Evolutionary conservation across 768 basidiomycete species (phyloP), one percentile per base, ranked within the genome.

Genomic region (Mycena epipterygia): DNA sequence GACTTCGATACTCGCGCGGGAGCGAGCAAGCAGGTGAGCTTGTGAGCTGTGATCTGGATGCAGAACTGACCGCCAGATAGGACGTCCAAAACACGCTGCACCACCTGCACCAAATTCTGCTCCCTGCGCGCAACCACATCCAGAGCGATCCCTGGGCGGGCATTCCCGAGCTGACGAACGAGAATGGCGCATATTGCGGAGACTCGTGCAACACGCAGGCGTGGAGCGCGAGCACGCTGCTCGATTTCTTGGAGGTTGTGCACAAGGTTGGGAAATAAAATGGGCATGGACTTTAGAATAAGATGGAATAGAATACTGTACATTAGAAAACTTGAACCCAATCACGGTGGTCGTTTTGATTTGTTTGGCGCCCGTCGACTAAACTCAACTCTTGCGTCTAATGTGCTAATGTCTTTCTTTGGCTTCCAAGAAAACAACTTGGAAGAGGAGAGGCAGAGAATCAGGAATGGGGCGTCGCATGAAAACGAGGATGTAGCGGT

Each of bases 171-270:
- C 82, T 96, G 72, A 97, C 95, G 67, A 96, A 97, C 80, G 89
- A 89, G 78, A 88, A 96, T 71, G 97, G 97, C 14, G 82, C 84
- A 42, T 90, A 89, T 81, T 99, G 97, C 78, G 80, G 80, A 59
- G 97, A 99, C 80, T 96, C 95, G 52, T 99, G 97, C 78, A 85
- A 88, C 52, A 96, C 98, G 30, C 98, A 99, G 78, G 98, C 97
- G 5, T 99, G 97, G 98, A 96, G 95, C 76, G 90, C 95, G 52
- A 96, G 95, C 79, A 97, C 95, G 27, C 80, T 98, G 72, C 84
- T 99, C 30, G 97, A 98, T 82, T 94, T 97, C 79, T 80, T 98
- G 58, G 90, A 96, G 74, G 88, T 86, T 55, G 94, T 93, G 63
- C 89, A 93, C 75, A 82, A 83, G 65, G 55, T 77, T 39, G 68